These are phyloP conservation scores for Lichtheimia ramosa DNA, from an alignment of 371 early-diverging fungal species.

Conservation along the genomic window DNA sequence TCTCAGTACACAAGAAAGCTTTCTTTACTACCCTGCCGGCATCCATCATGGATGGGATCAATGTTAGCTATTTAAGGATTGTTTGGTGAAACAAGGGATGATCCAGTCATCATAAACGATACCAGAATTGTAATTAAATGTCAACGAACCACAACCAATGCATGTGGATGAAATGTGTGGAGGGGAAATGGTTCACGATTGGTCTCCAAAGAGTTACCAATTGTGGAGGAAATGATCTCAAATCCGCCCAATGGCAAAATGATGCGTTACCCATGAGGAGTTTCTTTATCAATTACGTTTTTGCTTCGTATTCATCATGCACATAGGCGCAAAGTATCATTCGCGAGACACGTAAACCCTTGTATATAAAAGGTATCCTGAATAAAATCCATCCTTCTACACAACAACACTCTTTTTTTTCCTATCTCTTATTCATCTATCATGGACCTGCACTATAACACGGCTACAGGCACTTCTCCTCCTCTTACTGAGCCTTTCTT, in stretches of 20 bases:
- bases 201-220: not conserved
- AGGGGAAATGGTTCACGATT: not conserved
- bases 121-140: too few species aligned
- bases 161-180: too few species aligned
- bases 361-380: not conserved
- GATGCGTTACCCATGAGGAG: not conserved
- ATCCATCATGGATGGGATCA: too few species aligned
- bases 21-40: too few species aligned
- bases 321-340: not conserved
- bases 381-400: not conserved
- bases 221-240: not conserved
- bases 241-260: slow-evolving; percentile 1
- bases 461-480: slow-evolving; percentile 3
- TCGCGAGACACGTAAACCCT: not conserved
- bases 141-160: too few species aligned
- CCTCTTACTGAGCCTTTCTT: not conserved
- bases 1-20: too few species aligned
- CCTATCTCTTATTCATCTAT: not conserved
- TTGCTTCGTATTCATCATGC: not conserved
- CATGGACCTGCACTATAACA: not conserved
- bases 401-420: not conserved
- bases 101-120: too few species aligned
- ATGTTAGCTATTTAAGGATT: too few species aligned
- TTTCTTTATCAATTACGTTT: not conserved
- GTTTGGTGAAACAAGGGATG: too few species aligned